A percentile compares a stretch with the other conserved stretches of the same genome.
Conservation (phyloP, 805 yeast species). For the Wickerhamiella spandovensis region DNA sequence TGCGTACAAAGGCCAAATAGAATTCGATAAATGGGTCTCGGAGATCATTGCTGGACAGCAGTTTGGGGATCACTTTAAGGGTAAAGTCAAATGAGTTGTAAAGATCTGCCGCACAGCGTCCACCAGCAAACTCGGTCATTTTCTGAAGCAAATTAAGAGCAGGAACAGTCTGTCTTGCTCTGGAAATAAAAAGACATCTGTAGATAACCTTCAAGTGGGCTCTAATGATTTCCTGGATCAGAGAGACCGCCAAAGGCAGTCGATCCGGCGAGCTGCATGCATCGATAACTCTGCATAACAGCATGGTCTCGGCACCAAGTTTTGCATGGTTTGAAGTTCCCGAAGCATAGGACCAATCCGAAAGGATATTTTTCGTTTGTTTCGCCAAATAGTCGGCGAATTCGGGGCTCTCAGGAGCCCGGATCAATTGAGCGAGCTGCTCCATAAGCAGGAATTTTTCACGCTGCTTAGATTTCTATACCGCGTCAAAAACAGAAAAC, state of each 20-base stretch:
- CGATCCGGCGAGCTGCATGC: slow-evolving; percentile 2
- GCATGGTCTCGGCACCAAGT: slow-evolving; percentile 13
- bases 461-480: no score
- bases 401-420: neutral
- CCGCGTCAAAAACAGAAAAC: no score
- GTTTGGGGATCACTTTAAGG: slow-evolving; percentile 45
- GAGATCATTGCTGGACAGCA: slow-evolving; percentile 42
- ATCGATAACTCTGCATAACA: slow-evolving; percentile 10
- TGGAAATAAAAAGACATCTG: slow-evolving; percentile 46
- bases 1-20: slow-evolving; percentile 40
- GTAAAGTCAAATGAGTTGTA: slow-evolving; percentile 56
- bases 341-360: slow-evolving; percentile 19
- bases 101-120: slow-evolving; percentile 42
- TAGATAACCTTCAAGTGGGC: slow-evolving; percentile 51
- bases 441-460: neutral
- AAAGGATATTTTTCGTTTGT: slow-evolving; percentile 6
- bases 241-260: slow-evolving; percentile 8
- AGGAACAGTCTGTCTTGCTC: slow-evolving; percentile 49
- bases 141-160: slow-evolving; percentile 42
- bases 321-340: slow-evolving; percentile 15
- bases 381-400: slow-evolving; percentile 3
- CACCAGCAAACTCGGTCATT: slow-evolving; percentile 37
- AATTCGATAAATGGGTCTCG: slow-evolving; percentile 49
- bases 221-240: slow-evolving; percentile 41
- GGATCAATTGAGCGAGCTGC: neutral